Conservation (phyloP, 495 filamentous ascomycete species). For the Aspergillus ostianus region DNA sequence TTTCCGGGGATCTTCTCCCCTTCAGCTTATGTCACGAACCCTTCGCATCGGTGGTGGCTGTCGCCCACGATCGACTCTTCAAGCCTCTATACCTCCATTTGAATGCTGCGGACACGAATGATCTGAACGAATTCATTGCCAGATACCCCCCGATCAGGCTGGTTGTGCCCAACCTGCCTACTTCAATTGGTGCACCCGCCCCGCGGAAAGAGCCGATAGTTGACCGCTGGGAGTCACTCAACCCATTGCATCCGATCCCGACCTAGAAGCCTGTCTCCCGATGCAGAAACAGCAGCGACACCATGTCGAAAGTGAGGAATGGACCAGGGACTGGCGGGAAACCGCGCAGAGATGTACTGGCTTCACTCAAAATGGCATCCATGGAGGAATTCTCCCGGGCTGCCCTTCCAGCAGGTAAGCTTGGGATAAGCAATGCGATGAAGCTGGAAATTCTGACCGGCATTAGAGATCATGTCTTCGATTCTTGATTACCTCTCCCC, state of each 20-base stretch:
- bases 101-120: not conserved
- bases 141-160: not conserved
- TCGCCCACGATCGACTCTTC: not conserved
- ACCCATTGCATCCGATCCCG: not conserved
- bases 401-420: constrained; percentile 73
- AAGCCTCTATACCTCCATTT: not conserved
- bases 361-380: constrained; percentile 69
- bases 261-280: constrained; percentile 12
- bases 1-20: constrained; percentile 12
- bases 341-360: constrained; percentile 61
- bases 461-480: constrained; percentile 76
- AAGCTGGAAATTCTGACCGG: constrained; percentile 16
- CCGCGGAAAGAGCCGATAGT: not conserved
- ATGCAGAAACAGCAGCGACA: constrained; percentile 33
- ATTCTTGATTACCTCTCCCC: constrained; percentile 89
- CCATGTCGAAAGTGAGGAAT: constrained; percentile 67
- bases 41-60: not conserved
- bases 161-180: not conserved
- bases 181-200: not conserved
- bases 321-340: constrained; percentile 46
- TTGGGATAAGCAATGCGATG: not conserved
- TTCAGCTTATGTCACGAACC: not conserved
- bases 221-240: not conserved
- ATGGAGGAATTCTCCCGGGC: constrained; percentile 74
- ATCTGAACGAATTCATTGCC: not conserved